Evolutionary conservation across 805 yeast genomes (phyloP).

Genomic region (Torulaspora delbrueckii): DNA sequence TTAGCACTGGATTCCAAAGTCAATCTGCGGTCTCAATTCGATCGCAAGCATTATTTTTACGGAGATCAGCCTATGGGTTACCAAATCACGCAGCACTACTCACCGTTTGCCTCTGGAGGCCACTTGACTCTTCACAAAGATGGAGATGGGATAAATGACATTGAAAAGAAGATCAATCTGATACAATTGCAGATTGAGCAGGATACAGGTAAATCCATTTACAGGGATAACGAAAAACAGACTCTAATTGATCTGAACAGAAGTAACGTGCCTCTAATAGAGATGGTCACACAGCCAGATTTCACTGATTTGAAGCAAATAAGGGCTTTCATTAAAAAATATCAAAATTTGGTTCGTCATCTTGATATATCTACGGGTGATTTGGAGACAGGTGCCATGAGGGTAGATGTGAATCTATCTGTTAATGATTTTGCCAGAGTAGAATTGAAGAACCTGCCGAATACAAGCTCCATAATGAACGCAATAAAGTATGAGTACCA

Average conservation of each 20-base stretch:
- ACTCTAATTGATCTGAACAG: constrained; percentile 74
- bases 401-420: constrained; percentile 93
- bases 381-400: constrained; percentile 88
- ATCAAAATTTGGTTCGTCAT: constrained; percentile 64
- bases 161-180: constrained; percentile 50
- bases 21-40: constrained; percentile 60
- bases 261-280: constrained; percentile 80
- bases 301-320: constrained; percentile 64
- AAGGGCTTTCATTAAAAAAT: constrained; percentile 72
- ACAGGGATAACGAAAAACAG: constrained; percentile 36
- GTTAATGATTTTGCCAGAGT: constrained; percentile 68
- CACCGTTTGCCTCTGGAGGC: constrained; percentile 75
- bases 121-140: constrained; percentile 42
- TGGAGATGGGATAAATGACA: constrained; percentile 49
- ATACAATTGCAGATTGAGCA: constrained; percentile 89
- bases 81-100: constrained; percentile 86
- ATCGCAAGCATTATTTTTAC: constrained; percentile 92
- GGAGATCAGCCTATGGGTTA: constrained; percentile 96
- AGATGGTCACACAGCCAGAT: constrained; percentile 88
- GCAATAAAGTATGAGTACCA: constrained; percentile 71
- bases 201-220: constrained; percentile 81
- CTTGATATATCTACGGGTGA: constrained; percentile 81
- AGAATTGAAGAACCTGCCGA: constrained; percentile 85
- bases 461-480: constrained; percentile 69
- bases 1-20: constrained; percentile 60